A percentile compares a stretch with the other conserved stretches of the same genome.
Evolutionary conservation across 768 basidiomycete species (phyloP).

Genomic region (Calocybe cyanea): DNA sequence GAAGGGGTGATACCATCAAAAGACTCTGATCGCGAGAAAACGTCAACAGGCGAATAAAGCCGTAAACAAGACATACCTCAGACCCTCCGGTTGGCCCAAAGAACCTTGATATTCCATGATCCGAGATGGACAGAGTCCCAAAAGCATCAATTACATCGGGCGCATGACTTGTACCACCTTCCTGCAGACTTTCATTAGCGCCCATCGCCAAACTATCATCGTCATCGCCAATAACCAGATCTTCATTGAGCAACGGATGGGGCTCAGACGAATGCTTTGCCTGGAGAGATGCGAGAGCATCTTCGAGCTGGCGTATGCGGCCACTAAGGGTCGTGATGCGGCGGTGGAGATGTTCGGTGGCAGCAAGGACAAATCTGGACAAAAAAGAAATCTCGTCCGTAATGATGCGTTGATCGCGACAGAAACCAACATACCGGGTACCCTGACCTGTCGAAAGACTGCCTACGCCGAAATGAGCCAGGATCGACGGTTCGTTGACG

Average conservation of each 20-base stretch:
- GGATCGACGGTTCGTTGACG: neutral
- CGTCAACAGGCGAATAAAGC: neutral
- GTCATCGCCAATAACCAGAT: constrained; percentile 35
- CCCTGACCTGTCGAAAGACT: constrained; percentile 79
- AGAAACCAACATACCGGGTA: constrained; percentile 45
- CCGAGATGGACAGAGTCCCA: constrained; percentile 57
- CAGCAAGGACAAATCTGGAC: constrained; percentile 53
- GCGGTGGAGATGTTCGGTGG: constrained; percentile 62
- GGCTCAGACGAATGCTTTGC: constrained; percentile 46
- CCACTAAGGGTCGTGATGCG: constrained; percentile 49
- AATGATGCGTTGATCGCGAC: neutral
- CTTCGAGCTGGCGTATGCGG: constrained; percentile 51
- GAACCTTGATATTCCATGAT: constrained; percentile 58
- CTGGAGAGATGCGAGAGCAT: constrained; percentile 51
- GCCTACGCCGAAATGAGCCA: constrained; percentile 31
- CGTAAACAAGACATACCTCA: constrained; percentile 43
- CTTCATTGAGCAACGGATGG: constrained; percentile 59
- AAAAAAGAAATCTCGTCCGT: neutral
- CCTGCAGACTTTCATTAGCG: constrained; percentile 6
- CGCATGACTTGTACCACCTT: constrained; percentile 9
- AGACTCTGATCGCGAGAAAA: constrained; percentile 15
- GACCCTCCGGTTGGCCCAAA: constrained; percentile 67
- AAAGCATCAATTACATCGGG: constrained; percentile 52
- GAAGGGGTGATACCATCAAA: constrained; percentile 17
- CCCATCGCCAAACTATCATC: constrained; percentile 21